A percentile compares a stretch with the other conserved stretches of the same genome.
Evolutionary conservation across 768 basidiomycete species (phyloP).

Genomic region (Mycena venus): DNA sequence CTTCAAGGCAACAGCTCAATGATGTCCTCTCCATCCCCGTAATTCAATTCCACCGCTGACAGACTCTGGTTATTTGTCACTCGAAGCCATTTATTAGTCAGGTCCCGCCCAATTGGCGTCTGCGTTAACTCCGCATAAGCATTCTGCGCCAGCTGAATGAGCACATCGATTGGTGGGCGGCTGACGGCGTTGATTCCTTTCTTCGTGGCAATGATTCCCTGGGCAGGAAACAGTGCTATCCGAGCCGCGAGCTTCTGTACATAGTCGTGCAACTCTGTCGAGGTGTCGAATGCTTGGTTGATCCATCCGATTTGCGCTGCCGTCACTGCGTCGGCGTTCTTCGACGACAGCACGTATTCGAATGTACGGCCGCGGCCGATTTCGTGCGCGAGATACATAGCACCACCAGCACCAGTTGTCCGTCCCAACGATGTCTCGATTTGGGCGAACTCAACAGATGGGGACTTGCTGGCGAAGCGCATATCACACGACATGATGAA

Average conservation of each 20-base stretch:
- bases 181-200: constrained; percentile 19
- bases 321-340: constrained; percentile 4
- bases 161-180: constrained; percentile 10
- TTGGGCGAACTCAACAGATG: background rate
- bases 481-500: constrained; percentile 13
- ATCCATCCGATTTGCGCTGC: constrained; percentile 16
- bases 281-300: constrained; percentile 11
- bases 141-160: constrained; percentile 11
- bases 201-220: constrained; percentile 13
- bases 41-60: background rate
- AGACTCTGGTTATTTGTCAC: constrained; percentile 2
- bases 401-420: constrained; percentile 7
- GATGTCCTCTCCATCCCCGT: constrained; percentile 1
- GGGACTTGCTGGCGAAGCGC: too few species aligned
- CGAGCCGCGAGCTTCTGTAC: constrained; percentile 6
- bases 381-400: constrained; percentile 9
- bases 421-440: background rate
- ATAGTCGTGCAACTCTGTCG: constrained; percentile 4
- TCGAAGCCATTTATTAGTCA: background rate
- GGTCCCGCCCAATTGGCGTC: background rate
- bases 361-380: constrained; percentile 16
- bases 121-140: background rate
- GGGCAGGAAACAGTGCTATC: constrained; percentile 13
- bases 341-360: constrained; percentile 6
- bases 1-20: background rate